Conservation (phyloP, 176 grass and related monocot species). For the Eragrostis curvula region DNA sequence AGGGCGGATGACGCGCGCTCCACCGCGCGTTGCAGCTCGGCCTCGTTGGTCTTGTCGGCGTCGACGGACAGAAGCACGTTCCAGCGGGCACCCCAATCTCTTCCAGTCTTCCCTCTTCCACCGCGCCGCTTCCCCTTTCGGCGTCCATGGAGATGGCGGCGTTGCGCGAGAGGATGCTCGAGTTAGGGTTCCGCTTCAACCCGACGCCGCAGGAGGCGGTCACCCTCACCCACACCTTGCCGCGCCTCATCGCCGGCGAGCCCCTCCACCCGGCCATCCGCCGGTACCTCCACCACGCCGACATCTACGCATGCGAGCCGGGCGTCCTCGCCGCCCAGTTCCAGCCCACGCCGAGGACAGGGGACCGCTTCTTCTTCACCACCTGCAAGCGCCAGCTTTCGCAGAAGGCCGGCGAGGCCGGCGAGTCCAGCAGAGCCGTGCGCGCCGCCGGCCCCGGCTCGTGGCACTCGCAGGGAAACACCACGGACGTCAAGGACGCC, state of each 20-base stretch:
- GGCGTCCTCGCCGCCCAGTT: neutral
- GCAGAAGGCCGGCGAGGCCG: neutral
- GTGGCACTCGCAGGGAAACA: neutral
- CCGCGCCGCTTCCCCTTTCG: too few species aligned
- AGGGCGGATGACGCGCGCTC: constrained; percentile 32
- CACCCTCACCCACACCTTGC: neutral
- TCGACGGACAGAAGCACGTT: constrained; percentile 93
- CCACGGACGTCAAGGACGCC: neutral
- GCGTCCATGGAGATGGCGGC: neutral
- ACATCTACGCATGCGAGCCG: constrained; percentile 5
- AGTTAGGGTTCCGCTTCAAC: neutral
- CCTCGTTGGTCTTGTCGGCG: constrained; percentile 93
- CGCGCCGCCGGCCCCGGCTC: neutral
- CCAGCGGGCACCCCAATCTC: neutral
- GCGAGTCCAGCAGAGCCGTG: too few species aligned
- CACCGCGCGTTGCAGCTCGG: constrained; percentile 61
- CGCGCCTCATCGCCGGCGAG: constrained; percentile 9
- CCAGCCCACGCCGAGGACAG: neutral
- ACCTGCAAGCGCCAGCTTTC: neutral
- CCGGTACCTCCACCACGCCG: neutral
- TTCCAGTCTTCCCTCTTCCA: too few species aligned
- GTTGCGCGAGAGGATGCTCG: neutral
- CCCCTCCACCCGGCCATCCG: neutral
- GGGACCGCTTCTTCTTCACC: constrained; percentile 24
- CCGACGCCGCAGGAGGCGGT: neutral